Evolutionary conservation across 2,329 filamentous ascomycete genomes (phyloP).

Genomic region (Sphaerulina vaccinii): DNA sequence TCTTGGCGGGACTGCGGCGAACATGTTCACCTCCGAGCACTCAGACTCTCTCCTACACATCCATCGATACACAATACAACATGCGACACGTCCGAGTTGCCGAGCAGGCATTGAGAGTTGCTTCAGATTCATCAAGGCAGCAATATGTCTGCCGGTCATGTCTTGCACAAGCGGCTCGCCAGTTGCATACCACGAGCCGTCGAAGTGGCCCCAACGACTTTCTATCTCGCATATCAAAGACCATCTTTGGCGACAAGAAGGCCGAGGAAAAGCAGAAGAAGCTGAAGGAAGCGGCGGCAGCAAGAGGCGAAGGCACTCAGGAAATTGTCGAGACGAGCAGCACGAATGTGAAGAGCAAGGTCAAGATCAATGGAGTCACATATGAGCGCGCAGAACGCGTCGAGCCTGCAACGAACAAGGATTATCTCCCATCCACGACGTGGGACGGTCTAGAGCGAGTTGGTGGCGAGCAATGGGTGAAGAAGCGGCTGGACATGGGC

Average conservation of each 20-base stretch:
- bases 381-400: constrained; percentile 30
- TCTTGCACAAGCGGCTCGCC: constrained; percentile 30
- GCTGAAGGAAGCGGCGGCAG: constrained; percentile 11
- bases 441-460: constrained; percentile 57
- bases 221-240: constrained; percentile 27
- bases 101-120: constrained; percentile 32
- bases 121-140: constrained; percentile 19
- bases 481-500: constrained; percentile 37
- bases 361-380: constrained; percentile 15
- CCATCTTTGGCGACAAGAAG: constrained; percentile 33
- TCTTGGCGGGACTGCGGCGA: background rate
- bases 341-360: background rate
- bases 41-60: background rate
- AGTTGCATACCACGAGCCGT: constrained; percentile 29
- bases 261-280: constrained; percentile 19
- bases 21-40: constrained; percentile 5
- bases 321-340: background rate
- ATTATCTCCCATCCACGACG: constrained; percentile 49
- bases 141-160: constrained; percentile 34
- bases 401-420: constrained; percentile 27
- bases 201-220: constrained; percentile 27
- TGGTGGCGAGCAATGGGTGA: constrained; percentile 50
- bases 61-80: constrained; percentile 4
- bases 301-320: background rate
- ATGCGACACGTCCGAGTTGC: constrained; percentile 28